These are phyloP conservation scores for Flaveria linearis DNA, from an alignment of 129 eudicot genomes.

Conservation along the genomic window DNA sequence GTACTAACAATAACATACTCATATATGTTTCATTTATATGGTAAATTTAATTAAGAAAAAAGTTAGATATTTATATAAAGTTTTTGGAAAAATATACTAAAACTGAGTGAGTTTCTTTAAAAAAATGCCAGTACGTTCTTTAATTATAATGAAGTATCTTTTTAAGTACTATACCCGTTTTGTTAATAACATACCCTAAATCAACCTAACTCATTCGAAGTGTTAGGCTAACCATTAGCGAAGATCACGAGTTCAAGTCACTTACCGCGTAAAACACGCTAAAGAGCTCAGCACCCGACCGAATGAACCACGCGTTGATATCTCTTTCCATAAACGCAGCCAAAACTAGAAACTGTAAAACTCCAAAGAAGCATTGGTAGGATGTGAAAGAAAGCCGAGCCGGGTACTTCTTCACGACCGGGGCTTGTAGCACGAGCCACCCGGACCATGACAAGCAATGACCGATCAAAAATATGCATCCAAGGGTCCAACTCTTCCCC, in stretches of 20 bases:
- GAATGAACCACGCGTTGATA: constrained; percentile 80
- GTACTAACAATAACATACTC: too few species aligned
- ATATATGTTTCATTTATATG: too few species aligned
- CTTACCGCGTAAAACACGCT: constrained; percentile 94
- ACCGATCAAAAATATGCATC: constrained; percentile 91
- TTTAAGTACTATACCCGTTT: not conserved
- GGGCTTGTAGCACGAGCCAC: constrained; percentile 94
- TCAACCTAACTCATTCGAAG: not conserved
- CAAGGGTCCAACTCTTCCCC: constrained; percentile 93
- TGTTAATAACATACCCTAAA: not conserved
- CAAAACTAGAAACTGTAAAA: constrained; percentile 76
- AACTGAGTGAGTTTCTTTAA: too few species aligned
- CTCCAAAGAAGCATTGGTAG: constrained; percentile 88
- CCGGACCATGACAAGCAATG: constrained; percentile 97
- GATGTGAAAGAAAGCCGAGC: constrained; percentile 96
- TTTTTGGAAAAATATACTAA: too few species aligned
- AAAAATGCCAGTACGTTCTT: too few species aligned
- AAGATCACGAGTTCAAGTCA: not conserved
- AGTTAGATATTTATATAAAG: too few species aligned
- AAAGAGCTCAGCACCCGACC: constrained; percentile 85
- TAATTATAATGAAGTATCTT: too few species aligned
- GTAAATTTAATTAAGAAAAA: too few species aligned
- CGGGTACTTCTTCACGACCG: constrained; percentile 87
- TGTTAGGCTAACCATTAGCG: not conserved
- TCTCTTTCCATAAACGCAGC: constrained; percentile 90